Base-by-base conservation (phyloP, 805 yeast genomes). In the Metschnikowia orientalis region DNA sequence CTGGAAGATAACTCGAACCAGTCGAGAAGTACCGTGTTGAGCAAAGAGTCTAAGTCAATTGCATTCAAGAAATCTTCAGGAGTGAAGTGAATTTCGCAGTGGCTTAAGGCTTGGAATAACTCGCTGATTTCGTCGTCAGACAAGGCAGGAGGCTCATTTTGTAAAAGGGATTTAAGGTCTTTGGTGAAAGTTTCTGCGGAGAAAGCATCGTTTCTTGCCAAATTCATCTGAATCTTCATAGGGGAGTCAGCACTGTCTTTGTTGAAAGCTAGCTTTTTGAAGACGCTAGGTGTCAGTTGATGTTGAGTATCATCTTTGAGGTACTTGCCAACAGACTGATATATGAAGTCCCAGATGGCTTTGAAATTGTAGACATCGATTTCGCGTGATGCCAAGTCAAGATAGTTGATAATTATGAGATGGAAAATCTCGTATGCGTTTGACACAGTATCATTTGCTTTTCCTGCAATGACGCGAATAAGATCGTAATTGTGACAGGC, bases 371-470 rank as follows among this genome's bases (percentile, higher is more conserved):
- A 59, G 24, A 49, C 48, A 35, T 60, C 64, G 8, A 47, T 50
- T 26, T 66, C 71, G 18, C 68, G 45, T 0, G 49, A 28, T 23
- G 47, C 41, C 11, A 63, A 45, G 35, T 65, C 71, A 31, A 57
- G 58, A 35, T 61, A 66, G 23, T 51, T 60, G 9, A 40, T 23
- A 10, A 64, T 43, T 8, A 63, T 45, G 21, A 63, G 46, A 30
- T 55, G 54, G 47, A 63, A 64, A 7, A 66, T 39, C 28, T 64
- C 70, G 28, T 51, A 58, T 0, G 59, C 61, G 2, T 59, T 53
- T 10, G 54, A 45, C 1, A 53, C 40, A 6, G 59, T 44, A 8
- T 56, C 62, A 19, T 40, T 32, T 24, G 35, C 50, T 12, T 30
- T 44, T 5, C 59, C 62, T 4, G 65, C 57, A 30, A 63, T 52